phyloP scores from a whole-genome alignment of 345 rosid species.

The Syzygium jambos region DNA sequence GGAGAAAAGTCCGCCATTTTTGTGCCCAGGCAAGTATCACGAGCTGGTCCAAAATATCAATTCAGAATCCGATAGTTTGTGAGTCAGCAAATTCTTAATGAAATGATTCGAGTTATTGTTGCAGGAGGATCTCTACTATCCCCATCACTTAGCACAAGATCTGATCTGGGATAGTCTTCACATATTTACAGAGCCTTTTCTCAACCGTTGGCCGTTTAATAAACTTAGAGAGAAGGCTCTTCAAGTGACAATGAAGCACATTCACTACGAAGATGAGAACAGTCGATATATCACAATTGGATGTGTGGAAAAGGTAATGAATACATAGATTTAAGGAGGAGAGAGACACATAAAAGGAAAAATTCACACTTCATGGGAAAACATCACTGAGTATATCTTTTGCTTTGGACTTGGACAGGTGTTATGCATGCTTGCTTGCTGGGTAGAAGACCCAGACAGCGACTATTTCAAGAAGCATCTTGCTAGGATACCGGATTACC shows the following conservation, averaged over 20 bases:
- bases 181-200: conserved; percentile 23
- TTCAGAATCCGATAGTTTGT: too few relatives aligned
- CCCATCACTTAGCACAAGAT: conserved; percentile 30
- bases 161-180: conserved; percentile 28
- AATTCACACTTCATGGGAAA: not conserved
- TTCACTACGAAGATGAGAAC: conserved; percentile 33
- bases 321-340: not conserved
- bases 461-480: conserved; percentile 45
- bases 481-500: conserved; percentile 36
- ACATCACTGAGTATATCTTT: not conserved
- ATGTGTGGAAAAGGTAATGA: conserved; percentile 22
- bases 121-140: conserved; percentile 35
- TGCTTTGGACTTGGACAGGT: conserved; percentile 15
- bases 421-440: conserved; percentile 52
- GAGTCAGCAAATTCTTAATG: not conserved
- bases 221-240: conserved; percentile 23
- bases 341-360: not conserved
- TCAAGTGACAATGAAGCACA: conserved; percentile 15
- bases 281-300: conserved; percentile 32
- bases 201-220: conserved; percentile 29
- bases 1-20: conserved; percentile 13
- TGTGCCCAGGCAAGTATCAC: conserved; percentile 3
- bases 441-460: conserved; percentile 61
- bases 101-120: not conserved
- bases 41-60: not conserved